A percentile compares a stretch with the other conserved stretches of the same genome.
Conservation (phyloP, 768 basidiomycete species). For the Lentinula boryana region DNA sequence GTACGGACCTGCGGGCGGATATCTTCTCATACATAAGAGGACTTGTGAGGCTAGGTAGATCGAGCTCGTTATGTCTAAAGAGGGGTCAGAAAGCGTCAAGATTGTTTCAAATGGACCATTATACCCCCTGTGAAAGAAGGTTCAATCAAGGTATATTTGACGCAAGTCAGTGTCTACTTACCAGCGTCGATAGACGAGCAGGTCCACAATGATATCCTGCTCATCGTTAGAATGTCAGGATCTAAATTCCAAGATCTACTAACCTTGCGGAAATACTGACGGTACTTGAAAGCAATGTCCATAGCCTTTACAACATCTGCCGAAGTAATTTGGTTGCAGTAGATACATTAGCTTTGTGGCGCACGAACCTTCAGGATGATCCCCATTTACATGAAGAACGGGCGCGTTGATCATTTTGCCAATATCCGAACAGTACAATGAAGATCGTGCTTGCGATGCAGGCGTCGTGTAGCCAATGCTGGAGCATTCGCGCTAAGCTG, state of each 20-base stretch:
- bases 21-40: constrained; percentile 92
- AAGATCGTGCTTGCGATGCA: constrained; percentile 76
- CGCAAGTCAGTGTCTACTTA: constrained; percentile 13
- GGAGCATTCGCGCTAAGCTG: constrained; percentile 6
- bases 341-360: no score
- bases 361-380: constrained; percentile 71
- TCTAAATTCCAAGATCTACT: not conserved
- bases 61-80: constrained; percentile 79
- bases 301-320: constrained; percentile 80
- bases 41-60: constrained; percentile 81
- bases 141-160: not conserved
- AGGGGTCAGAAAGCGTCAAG: not conserved
- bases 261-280: constrained; percentile 80
- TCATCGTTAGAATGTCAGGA: not conserved
- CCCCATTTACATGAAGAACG: constrained; percentile 87
- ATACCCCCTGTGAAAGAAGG: constrained; percentile 5
- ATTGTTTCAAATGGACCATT: not conserved
- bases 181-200: constrained; percentile 87
- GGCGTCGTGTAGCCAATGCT: constrained; percentile 94
- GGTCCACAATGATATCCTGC: constrained; percentile 80
- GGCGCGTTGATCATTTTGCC: constrained; percentile 91
- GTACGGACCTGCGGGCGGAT: constrained; percentile 67
- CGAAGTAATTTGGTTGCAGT: no score
- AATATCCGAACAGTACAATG: constrained; percentile 81
- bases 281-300: constrained; percentile 83